Percentiles rank a stretch among this genome's conserved stretches.
Evolutionary conservation across 2,329 filamentous ascomycete species (phyloP).

Genomic region (Aphanoascus verrucosus): DNA sequence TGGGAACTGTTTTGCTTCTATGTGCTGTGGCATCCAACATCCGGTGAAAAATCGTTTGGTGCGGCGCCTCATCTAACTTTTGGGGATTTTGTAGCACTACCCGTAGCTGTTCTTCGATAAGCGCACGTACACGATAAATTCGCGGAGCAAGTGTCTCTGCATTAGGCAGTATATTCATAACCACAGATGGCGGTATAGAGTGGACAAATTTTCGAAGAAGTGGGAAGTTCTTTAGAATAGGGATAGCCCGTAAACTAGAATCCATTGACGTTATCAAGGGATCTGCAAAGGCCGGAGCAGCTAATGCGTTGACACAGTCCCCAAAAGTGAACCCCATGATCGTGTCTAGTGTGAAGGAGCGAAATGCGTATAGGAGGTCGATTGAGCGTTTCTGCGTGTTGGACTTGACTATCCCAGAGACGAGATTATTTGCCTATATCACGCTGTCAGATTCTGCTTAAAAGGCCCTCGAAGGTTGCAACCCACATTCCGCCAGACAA

Average conservation of each 20-base stretch:
- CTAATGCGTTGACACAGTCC: not conserved
- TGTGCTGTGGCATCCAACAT: not conserved
- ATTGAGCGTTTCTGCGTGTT: not conserved
- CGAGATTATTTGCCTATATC: not conserved
- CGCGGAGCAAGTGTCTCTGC: not conserved
- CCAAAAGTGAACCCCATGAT: constrained; percentile 1
- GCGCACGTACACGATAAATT: not conserved
- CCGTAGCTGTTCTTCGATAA: not conserved
- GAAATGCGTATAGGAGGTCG: constrained; percentile 1
- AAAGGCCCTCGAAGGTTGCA: not conserved
- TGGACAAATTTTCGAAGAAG: not conserved
- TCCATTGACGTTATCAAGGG: not conserved
- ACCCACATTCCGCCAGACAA: constrained; percentile 3
- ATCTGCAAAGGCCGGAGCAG: not conserved
- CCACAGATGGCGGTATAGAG: not conserved
- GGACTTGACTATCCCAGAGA: not conserved
- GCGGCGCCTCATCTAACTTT: not conserved
- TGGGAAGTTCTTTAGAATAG: not conserved
- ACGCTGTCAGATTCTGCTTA: not conserved
- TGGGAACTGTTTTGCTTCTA: not conserved
- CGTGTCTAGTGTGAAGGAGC: constrained; percentile 2
- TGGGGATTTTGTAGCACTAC: not conserved
- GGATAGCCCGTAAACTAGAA: not conserved
- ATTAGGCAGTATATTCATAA: not conserved
- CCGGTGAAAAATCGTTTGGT: constrained; percentile 3